Evolutionary conservation across 148 eudicot species (phyloP), one percentile per base, ranked within the genome.

Genomic region (Hydrangea macrophylla): DNA sequence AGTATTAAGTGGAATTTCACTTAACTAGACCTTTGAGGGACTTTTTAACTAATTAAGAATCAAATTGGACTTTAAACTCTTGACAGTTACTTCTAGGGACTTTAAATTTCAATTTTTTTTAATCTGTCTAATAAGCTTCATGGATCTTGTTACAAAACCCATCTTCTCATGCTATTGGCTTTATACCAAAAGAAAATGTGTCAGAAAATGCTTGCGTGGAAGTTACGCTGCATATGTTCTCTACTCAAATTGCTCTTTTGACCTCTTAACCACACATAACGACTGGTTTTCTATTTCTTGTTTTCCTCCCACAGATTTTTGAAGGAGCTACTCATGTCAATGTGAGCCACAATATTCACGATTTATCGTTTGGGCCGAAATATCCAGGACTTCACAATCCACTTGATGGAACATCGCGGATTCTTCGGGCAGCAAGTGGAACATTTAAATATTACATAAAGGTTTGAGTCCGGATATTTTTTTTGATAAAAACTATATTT

Each of bases 351-450:
- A 72, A 89, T 62, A 91, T 95, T 76, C 99, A 91, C 76, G 96
- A 95, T 64, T 74, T 95, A 73, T 91, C 99, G 48, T 95, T 95
- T 79, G 99, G 99, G 72, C 97, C 99, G 55, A 84, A 81, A 71
- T 95, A 95, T 78, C 99, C 99, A 9, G 97, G 97, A 59, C 80
- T 89, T 61, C 97, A 91, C 69, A 95, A 95, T 48, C 99, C 99
- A 56, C 96, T 95, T 44, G 99, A 95, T 73, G 92, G 75, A 62
- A 95, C 97, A 37, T 9, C 42, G 54, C 81, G 99, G 61, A 85
- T 89, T 59, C 77, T 95, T 75, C 99, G 58, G 70, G 96, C 69
- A 39, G 30, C 93, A 10, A 89, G 96, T 79, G 99, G 99, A 64
- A 85, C 92, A 67, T 95, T 95, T 82, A 95, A 95, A 79, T 95